Evolutionary conservation across 352 stramenopile species (phyloP).

Genomic region (Globisporangium apiculatum): DNA sequence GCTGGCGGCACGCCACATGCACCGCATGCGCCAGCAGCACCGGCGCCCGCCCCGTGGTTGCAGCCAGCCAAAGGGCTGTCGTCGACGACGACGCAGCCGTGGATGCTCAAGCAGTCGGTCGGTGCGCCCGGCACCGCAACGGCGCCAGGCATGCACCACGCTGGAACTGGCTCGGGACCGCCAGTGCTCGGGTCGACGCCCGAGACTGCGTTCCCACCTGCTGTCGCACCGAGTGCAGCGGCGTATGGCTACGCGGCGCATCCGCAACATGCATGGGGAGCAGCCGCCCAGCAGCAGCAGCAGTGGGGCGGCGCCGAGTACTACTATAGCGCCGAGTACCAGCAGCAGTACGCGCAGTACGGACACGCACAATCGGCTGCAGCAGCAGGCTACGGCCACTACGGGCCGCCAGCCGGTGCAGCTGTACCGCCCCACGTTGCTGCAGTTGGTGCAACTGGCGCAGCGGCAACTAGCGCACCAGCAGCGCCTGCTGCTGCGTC

Average conservation of each 20-base stretch:
- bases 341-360: conserved; percentile 29
- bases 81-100: conserved; percentile 35
- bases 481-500: conserved; percentile 1
- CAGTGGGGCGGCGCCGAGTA: conserved; percentile 29
- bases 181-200: conserved; percentile 32
- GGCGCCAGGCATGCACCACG: conserved; percentile 15
- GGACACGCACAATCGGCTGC: background rate
- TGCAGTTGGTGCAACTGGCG: conserved; percentile 1
- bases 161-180: background rate
- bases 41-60: conserved; percentile 49
- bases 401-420: conserved; percentile 15
- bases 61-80: conserved; percentile 47
- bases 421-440: conserved; percentile 1
- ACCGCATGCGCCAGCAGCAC: conserved; percentile 1
- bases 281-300: conserved; percentile 7
- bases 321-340: conserved; percentile 40
- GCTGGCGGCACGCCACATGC: conserved; percentile 2
- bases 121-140: conserved; percentile 31
- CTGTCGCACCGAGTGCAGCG: conserved; percentile 16
- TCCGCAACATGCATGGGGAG: conserved; percentile 12
- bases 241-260: conserved; percentile 6
- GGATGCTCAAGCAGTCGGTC: conserved; percentile 49
- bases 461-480: background rate
- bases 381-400: conserved; percentile 21
- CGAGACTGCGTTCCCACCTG: conserved; percentile 43